Percentiles rank a stretch among this genome's conserved stretches.
Conservation (phyloP, 805 yeast species). For the Blastobotrys muscicola region DNA sequence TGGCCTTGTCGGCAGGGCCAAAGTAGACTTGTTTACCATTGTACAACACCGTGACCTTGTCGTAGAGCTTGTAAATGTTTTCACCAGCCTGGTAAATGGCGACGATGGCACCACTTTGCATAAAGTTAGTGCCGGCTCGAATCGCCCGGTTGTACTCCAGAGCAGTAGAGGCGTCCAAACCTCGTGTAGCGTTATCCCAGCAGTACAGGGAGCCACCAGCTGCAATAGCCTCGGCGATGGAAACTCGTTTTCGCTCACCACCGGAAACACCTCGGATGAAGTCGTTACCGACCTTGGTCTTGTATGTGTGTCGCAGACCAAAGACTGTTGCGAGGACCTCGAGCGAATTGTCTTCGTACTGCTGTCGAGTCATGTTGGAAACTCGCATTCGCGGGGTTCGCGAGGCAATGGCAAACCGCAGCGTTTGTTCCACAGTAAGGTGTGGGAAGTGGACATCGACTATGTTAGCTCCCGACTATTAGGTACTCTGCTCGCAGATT, state of each 20-base stretch:
- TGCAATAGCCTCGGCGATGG: slow-evolving; percentile 68
- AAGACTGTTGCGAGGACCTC: slow-evolving; percentile 45
- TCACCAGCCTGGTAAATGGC: slow-evolving; percentile 66
- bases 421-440: slow-evolving; percentile 63
- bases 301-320: slow-evolving; percentile 50
- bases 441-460: slow-evolving; percentile 70
- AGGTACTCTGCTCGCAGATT: no score
- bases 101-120: slow-evolving; percentile 48
- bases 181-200: slow-evolving; percentile 82
- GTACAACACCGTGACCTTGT: slow-evolving; percentile 51
- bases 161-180: slow-evolving; percentile 79
- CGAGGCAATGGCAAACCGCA: slow-evolving; percentile 59
- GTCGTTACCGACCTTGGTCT: slow-evolving; percentile 55
- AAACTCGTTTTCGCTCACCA: slow-evolving; percentile 79
- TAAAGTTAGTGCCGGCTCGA: slow-evolving; percentile 48
- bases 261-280: slow-evolving; percentile 69
- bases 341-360: slow-evolving; percentile 40
- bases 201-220: slow-evolving; percentile 55
- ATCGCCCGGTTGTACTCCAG: slow-evolving; percentile 61
- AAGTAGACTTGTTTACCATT: slow-evolving; percentile 54
- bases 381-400: slow-evolving; percentile 53
- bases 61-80: slow-evolving; percentile 54
- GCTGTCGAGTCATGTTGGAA: slow-evolving; percentile 36
- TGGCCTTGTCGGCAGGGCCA: slow-evolving; percentile 50
- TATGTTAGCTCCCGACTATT: slow-evolving; percentile 16